A percentile compares a stretch with the other conserved stretches of the same genome.
Evolutionary conservation across 345 rosid species (phyloP).

Genomic region (Heritiera fomes): DNA sequence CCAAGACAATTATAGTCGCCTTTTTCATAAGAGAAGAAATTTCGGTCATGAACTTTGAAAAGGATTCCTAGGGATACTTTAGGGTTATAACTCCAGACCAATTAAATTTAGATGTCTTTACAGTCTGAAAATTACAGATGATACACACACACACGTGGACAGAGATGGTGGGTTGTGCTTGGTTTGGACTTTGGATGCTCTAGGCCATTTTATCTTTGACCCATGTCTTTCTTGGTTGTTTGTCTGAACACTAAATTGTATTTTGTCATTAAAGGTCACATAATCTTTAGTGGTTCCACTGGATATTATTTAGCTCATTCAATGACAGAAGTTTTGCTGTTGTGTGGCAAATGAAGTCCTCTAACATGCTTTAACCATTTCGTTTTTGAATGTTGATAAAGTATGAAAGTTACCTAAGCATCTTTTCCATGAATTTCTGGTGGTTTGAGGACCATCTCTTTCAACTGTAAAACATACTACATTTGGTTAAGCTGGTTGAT

Average conservation of each 20-base stretch:
- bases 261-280: not conserved
- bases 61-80: not conserved
- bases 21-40: not conserved
- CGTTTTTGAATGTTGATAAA: not conserved
- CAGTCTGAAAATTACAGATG: not conserved
- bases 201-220: not conserved
- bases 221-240: not conserved
- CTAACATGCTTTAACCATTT: not conserved
- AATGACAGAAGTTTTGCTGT: not conserved
- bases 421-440: not conserved
- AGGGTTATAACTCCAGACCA: not conserved
- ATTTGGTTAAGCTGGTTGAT: not conserved
- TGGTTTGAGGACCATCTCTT: not conserved
- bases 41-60: not conserved
- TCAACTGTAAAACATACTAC: not conserved
- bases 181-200: not conserved
- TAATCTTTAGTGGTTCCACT: not conserved
- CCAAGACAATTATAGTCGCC: not conserved
- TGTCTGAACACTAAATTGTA: not conserved
- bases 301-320: not conserved
- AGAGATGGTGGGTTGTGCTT: not conserved
- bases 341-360: not conserved
- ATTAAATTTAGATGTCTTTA: no score
- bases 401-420: constrained; percentile 7
- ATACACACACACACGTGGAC: not conserved